Evolutionary conservation across 495 filamentous ascomycete species (phyloP).

Genomic region (Cercophora newfieldiana): DNA sequence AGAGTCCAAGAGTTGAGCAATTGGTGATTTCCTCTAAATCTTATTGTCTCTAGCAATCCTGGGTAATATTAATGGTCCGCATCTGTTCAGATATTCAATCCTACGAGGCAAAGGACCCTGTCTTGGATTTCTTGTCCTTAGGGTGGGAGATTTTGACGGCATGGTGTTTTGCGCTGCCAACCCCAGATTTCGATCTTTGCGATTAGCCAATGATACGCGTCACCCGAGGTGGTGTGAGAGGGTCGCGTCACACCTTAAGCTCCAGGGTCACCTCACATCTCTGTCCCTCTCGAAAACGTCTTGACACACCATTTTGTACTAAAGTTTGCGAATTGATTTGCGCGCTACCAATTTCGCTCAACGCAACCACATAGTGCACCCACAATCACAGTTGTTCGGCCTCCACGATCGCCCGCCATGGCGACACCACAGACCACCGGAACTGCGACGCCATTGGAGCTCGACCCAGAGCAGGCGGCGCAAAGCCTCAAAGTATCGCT

Average conservation of each 20-base stretch:
- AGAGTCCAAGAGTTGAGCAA: no score
- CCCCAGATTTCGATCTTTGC: constrained; percentile 3
- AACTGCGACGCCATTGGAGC: constrained; percentile 37
- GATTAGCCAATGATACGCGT: constrained; percentile 35
- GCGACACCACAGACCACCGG: constrained; percentile 29
- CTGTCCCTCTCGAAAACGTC: not conserved
- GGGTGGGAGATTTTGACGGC: no score
- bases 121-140: no score
- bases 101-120: no score
- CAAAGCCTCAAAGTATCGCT: constrained; percentile 55
- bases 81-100: no score
- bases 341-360: not conserved
- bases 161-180: not conserved
- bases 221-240: constrained; percentile 16
- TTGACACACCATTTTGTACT: not conserved
- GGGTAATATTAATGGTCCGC: no score
- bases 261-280: constrained; percentile 4
- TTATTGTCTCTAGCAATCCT: no score
- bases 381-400: not conserved
- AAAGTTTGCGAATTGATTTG: not conserved
- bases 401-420: constrained; percentile 17
- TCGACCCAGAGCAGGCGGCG: constrained; percentile 42
- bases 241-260: constrained; percentile 31
- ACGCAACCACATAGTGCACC: not conserved
- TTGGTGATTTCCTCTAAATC: no score